phyloP scores from a whole-genome alignment of 1,284 basidiomycete genomes.

The Tylopilus orsonianus region DNA sequence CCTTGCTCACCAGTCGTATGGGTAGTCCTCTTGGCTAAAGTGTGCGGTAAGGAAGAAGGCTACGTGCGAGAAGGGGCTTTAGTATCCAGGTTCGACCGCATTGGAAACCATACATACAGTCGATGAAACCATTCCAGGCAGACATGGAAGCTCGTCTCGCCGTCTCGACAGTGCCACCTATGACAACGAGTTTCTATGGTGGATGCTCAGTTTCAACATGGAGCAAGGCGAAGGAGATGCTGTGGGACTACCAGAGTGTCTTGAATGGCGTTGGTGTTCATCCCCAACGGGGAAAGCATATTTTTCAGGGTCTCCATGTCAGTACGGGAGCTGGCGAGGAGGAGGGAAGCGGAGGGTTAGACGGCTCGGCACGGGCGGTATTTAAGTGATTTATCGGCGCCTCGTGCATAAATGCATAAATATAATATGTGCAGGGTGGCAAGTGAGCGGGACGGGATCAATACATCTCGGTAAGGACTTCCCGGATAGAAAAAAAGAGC shows the following conservation, averaged over 20 bases:
- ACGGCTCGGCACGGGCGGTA: conserved; percentile 30
- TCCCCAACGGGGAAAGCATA: conserved; percentile 58
- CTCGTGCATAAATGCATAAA: conserved; percentile 33
- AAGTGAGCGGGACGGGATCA: conserved; percentile 27
- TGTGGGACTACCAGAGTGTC: conserved; percentile 54
- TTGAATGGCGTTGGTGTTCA: conserved; percentile 57
- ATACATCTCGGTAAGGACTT: conserved; percentile 35
- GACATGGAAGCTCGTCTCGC: conserved; percentile 71
- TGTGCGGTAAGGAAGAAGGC: conserved; percentile 86
- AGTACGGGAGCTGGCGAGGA: conserved; percentile 20
- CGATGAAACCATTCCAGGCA: conserved; percentile 83
- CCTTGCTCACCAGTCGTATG: conserved; percentile 67
- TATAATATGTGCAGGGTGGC: conserved; percentile 32
- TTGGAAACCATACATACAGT: conserved; percentile 53
- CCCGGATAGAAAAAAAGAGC: conserved; percentile 22
- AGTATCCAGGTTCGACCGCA: background rate
- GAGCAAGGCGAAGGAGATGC: background rate
- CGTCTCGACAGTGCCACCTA: conserved; percentile 77
- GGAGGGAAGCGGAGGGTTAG: conserved; percentile 22
- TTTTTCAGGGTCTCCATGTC: conserved; percentile 61
- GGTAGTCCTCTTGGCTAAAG: conserved; percentile 82
- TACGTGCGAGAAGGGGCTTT: conserved; percentile 35
- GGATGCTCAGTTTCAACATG: conserved; percentile 1
- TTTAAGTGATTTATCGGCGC: conserved; percentile 35
- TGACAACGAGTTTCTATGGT: conserved; percentile 71